These are phyloP conservation scores for Sugiyamaella grinbergsii DNA, from an alignment of 1,139 yeast species.

Conservation along the genomic window DNA sequence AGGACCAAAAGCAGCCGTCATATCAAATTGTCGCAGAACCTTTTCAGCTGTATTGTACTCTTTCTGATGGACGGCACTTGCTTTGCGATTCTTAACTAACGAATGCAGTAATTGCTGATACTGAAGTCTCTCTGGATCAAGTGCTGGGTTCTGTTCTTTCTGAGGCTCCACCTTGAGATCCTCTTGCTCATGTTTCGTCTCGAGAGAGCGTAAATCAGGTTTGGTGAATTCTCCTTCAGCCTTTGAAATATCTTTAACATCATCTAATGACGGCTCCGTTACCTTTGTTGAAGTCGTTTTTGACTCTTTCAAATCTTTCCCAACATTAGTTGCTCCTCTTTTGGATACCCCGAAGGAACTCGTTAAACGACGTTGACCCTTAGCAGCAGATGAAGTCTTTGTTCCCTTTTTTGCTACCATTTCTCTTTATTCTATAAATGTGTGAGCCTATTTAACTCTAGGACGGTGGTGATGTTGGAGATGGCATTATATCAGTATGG, in stretches of 20 bases:
- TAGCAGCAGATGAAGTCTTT: constrained; percentile 7
- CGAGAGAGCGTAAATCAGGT: neutral
- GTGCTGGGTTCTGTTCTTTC: constrained; percentile 1
- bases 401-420: constrained; percentile 11
- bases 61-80: constrained; percentile 38
- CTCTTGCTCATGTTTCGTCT: constrained; percentile 10
- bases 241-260: neutral
- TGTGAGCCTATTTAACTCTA: no score
- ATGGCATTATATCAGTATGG: no score
- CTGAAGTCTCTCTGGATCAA: constrained; percentile 14
- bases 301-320: neutral
- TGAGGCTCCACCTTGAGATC: neutral
- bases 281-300: neutral
- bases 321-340: constrained; percentile 9
- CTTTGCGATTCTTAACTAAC: constrained; percentile 21
- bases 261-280: neutral
- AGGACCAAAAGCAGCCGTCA: constrained; percentile 44
- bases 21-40: constrained; percentile 43
- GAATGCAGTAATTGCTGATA: constrained; percentile 19
- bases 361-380: constrained; percentile 22
- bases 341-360: constrained; percentile 23
- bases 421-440: no score
- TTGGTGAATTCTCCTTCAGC: constrained; percentile 9
- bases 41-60: constrained; percentile 37
- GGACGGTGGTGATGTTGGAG: no score